Percentiles rank a stretch among this genome's conserved stretches.
Conservation (phyloP, 805 yeast species). For the Sugiyamaella qingdaonensis region DNA sequence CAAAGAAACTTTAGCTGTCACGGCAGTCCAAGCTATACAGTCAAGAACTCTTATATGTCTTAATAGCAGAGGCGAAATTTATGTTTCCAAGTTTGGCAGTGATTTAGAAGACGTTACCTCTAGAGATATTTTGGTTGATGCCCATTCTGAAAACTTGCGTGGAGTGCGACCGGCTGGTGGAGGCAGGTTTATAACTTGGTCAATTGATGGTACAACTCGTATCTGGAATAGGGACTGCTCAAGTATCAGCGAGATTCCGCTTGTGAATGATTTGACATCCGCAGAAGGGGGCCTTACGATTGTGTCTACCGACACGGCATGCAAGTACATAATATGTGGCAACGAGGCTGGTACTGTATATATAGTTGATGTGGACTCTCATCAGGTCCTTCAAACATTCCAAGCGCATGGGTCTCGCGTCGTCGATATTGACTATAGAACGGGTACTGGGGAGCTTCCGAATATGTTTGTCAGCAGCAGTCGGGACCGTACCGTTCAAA, state of each 20-base stretch:
- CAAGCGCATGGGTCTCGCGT: conserved; percentile 24
- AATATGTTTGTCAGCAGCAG: conserved; percentile 32
- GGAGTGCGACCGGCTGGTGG: conserved; percentile 13
- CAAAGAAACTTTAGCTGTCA: not conserved
- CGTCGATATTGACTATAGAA: conserved; percentile 17
- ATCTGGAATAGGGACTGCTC: conserved; percentile 6
- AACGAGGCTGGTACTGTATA: conserved; percentile 10
- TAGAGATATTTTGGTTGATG: conserved; percentile 2
- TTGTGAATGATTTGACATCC: not conserved
- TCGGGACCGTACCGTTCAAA: conserved; percentile 61
- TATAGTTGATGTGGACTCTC: conserved; percentile 6
- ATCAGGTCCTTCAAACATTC: conserved; percentile 3
- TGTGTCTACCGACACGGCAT: not conserved
- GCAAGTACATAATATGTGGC: conserved; percentile 6
- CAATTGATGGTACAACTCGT: conserved; percentile 17
- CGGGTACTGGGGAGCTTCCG: not conserved
- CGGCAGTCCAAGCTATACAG: not conserved
- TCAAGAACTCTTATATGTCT: not conserved
- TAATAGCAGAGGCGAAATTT: not conserved
- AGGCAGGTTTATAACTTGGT: conserved; percentile 19
- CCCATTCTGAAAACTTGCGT: conserved; percentile 12
- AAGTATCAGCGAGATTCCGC: not conserved
- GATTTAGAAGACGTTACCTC: not conserved
- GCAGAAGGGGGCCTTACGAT: conserved; percentile 4
- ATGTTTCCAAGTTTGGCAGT: not conserved